Percentiles rank a stretch among this genome's conserved stretches.
Evolutionary conservation across 1,284 basidiomycete genomes (phyloP).

Genomic region (Malassezia slooffiae): DNA sequence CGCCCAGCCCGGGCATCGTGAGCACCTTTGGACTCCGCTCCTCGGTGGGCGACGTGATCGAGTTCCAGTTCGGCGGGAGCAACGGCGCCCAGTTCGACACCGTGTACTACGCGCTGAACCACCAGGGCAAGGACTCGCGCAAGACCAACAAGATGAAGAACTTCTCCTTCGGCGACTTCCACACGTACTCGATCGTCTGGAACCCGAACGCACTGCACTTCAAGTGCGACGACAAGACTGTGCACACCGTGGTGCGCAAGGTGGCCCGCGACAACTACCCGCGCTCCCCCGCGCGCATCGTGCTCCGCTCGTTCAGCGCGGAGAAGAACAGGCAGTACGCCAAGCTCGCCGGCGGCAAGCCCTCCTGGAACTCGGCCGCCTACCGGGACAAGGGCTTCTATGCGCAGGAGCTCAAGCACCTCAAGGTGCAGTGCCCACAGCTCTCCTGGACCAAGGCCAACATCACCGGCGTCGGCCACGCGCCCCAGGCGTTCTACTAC

Average conservation of each 20-base stretch:
- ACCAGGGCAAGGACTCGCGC: conserved; percentile 8
- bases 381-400: conserved; percentile 34
- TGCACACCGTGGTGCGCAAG: conserved; percentile 22
- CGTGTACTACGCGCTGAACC: conserved; percentile 27
- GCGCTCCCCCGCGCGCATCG: conserved; percentile 27
- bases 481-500: conserved; percentile 25
- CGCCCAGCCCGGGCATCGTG: conserved; percentile 28
- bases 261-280: conserved; percentile 24
- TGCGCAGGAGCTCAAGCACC: conserved; percentile 30
- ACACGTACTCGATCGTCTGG: conserved; percentile 37
- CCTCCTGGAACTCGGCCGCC: conserved; percentile 21
- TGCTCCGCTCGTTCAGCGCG: conserved; percentile 32
- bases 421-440: conserved; percentile 24
- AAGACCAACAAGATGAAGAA: background rate
- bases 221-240: conserved; percentile 26
- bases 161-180: conserved; percentile 24
- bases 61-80: conserved; percentile 28
- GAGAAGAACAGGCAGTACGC: conserved; percentile 14
- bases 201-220: conserved; percentile 26
- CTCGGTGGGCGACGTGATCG: conserved; percentile 31
- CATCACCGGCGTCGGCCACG: conserved; percentile 8
- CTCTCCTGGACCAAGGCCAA: conserved; percentile 14
- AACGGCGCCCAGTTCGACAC: conserved; percentile 17
- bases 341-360: conserved; percentile 32
- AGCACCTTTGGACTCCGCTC: conserved; percentile 32